A percentile compares a stretch with the other conserved stretches of the same genome.
phyloP scores from a whole-genome alignment of 768 basidiomycete species.

The Pisolithus marmoratus region DNA sequence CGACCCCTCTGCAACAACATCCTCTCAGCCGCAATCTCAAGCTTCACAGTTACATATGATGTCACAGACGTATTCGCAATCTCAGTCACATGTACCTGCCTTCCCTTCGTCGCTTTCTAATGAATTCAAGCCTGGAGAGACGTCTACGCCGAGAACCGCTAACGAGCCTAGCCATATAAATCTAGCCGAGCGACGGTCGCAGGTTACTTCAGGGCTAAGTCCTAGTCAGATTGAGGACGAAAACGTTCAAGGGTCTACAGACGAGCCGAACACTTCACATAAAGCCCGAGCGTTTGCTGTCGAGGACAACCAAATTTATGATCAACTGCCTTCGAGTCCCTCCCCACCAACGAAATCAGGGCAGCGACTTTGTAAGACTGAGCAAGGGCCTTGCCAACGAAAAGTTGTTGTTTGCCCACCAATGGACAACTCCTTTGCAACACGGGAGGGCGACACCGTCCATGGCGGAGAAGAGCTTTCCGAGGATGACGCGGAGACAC shows the following conservation, averaged over 20 bases:
- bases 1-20: constrained; percentile 40
- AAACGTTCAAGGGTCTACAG: neutral
- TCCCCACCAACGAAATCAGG: neutral
- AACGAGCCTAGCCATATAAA: neutral
- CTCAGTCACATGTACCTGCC: constrained; percentile 3
- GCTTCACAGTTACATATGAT: constrained; percentile 21
- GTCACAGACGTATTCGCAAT: constrained; percentile 17
- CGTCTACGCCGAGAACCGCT: constrained; percentile 16
- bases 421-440: neutral
- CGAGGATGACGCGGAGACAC: constrained; percentile 4
- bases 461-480: constrained; percentile 3
- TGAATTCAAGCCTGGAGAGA: constrained; percentile 14
- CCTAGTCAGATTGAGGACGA: neutral
- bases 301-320: neutral
- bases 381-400: neutral
- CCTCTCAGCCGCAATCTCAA: constrained; percentile 28
- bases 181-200: neutral
- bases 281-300: neutral
- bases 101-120: constrained; percentile 15
- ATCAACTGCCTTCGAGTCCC: neutral
- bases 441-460: neutral
- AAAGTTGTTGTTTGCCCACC: neutral
- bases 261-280: neutral
- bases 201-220: constrained; percentile 2
- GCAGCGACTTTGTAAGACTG: neutral